A percentile compares a stretch with the other conserved stretches of the same genome.
Conservation (phyloP, 2,329 filamentous ascomycete species). For the Colletotrichum sp. region DNA sequence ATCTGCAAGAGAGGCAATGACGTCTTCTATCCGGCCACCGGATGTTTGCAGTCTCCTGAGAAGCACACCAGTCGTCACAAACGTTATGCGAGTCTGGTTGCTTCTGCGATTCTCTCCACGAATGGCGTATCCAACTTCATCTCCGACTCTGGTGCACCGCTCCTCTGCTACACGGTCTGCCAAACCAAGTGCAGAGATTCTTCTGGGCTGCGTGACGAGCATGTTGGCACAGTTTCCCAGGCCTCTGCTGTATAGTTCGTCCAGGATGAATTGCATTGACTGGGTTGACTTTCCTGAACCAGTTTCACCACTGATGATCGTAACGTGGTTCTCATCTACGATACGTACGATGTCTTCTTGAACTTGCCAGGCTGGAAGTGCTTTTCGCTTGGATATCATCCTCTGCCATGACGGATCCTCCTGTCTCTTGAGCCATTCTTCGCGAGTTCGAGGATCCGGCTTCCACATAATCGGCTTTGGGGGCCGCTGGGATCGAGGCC, state of each 20-base stretch:
- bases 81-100: slow-evolving; percentile 83
- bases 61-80: slow-evolving; percentile 94
- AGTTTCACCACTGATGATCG: slow-evolving; percentile 96
- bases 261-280: slow-evolving; percentile 93
- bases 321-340: slow-evolving; percentile 81
- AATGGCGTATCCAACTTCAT: slow-evolving; percentile 91
- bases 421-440: slow-evolving; percentile 75
- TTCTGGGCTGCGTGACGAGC: slow-evolving; percentile 91
- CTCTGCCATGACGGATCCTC: slow-evolving; percentile 67
- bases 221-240: slow-evolving; percentile 85
- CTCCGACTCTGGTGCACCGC: slow-evolving; percentile 78
- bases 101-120: slow-evolving; percentile 85
- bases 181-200: slow-evolving; percentile 92
- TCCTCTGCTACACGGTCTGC: slow-evolving; percentile 96
- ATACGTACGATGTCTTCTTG: slow-evolving; percentile 77
- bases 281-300: slow-evolving; percentile 97
- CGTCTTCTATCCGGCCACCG: slow-evolving; percentile 78
- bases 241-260: slow-evolving; percentile 80
- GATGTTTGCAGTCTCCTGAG: slow-evolving; percentile 90
- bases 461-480: slow-evolving; percentile 69
- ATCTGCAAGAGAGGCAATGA: slow-evolving; percentile 81
- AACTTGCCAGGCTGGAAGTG: slow-evolving; percentile 86
- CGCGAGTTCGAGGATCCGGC: slow-evolving; percentile 62
- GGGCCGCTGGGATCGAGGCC: slow-evolving; percentile 42
- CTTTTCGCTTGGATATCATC: slow-evolving; percentile 76